Evolutionary conservation across 2,329 filamentous ascomycete species (phyloP).

Genomic region (Colletotrichum sublineola): DNA sequence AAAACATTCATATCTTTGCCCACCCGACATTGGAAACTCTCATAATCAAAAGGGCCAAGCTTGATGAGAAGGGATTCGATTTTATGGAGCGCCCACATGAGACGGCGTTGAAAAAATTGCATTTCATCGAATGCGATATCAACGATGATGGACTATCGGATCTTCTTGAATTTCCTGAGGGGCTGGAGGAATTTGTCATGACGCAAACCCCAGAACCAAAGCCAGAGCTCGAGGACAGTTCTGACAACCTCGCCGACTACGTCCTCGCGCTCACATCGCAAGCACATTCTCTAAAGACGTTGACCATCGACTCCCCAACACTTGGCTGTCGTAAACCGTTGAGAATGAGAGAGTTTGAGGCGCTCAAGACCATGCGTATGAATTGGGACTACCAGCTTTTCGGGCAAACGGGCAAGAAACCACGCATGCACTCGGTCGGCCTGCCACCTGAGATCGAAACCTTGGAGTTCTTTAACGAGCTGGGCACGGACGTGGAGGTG

Average conservation of each 20-base stretch:
- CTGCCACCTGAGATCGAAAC: slow-evolving; percentile 60
- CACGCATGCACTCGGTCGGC: slow-evolving; percentile 61
- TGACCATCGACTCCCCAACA: slow-evolving; percentile 60
- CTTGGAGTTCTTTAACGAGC: slow-evolving; percentile 60
- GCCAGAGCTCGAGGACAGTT: slow-evolving; percentile 61
- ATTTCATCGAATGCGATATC: slow-evolving; percentile 65
- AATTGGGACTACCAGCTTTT: slow-evolving; percentile 65
- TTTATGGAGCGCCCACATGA: slow-evolving; percentile 62
- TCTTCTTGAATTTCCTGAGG: slow-evolving; percentile 58
- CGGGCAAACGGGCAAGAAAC: slow-evolving; percentile 58
- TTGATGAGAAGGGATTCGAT: slow-evolving; percentile 63
- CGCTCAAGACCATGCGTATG: slow-evolving; percentile 56
- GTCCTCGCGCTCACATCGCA: slow-evolving; percentile 58
- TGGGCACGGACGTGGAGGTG: slow-evolving; percentile 62
- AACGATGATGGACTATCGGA: slow-evolving; percentile 58
- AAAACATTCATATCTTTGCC: slow-evolving; percentile 65
- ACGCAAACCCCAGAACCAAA: slow-evolving; percentile 56
- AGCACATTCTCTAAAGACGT: slow-evolving; percentile 57
- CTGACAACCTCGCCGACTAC: slow-evolving; percentile 62
- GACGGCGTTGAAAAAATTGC: slow-evolving; percentile 58
- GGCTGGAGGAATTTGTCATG: slow-evolving; percentile 61
- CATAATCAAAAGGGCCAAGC: slow-evolving; percentile 58
- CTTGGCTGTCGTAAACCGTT: slow-evolving; percentile 57
- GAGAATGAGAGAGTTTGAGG: slow-evolving; percentile 58
- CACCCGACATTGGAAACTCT: slow-evolving; percentile 63